A percentile compares a stretch with the other conserved stretches of the same genome.
Evolutionary conservation across 2,329 filamentous ascomycete genomes (phyloP).

Genomic region (Colletotrichum musicola): DNA sequence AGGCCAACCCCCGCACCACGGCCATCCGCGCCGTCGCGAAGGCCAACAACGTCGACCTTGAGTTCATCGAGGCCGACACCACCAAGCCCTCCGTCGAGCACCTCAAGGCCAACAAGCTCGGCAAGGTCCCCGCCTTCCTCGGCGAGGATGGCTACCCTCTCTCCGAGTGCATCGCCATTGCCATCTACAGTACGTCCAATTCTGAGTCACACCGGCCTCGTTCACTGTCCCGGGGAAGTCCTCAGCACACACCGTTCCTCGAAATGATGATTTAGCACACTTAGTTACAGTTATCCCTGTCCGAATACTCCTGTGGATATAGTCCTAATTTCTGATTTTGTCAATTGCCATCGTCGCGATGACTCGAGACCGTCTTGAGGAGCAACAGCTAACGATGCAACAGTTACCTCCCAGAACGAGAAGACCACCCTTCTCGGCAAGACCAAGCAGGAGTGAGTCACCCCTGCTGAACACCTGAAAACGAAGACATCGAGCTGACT

Average conservation of each 20-base stretch:
- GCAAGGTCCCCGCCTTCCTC: slow-evolving; percentile 93
- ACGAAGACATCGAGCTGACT: slow-evolving; percentile 43
- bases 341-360: slow-evolving; percentile 44
- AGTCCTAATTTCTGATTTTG: slow-evolving; percentile 83
- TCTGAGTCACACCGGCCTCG: slow-evolving; percentile 30
- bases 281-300: slow-evolving; percentile 97
- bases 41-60: slow-evolving; percentile 94
- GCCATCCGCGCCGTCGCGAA: slow-evolving; percentile 94
- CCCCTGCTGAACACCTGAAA: background rate
- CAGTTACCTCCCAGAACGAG: slow-evolving; percentile 99
- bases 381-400: slow-evolving; percentile 47
- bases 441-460: slow-evolving; percentile 97
- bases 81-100: slow-evolving; percentile 80
- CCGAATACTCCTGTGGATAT: slow-evolving; percentile 88
- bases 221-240: slow-evolving; percentile 37
- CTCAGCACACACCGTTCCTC: slow-evolving; percentile 40
- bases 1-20: slow-evolving; percentile 92
- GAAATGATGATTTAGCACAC: slow-evolving; percentile 80
- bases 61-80: slow-evolving; percentile 80
- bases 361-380: slow-evolving; percentile 26
- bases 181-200: slow-evolving; percentile 91
- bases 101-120: slow-evolving; percentile 85
- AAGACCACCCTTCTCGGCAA: slow-evolving; percentile 99
- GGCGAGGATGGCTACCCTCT: slow-evolving; percentile 92
- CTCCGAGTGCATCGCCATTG: slow-evolving; percentile 92